Evolutionary conservation across 176 grass and related monocot species (phyloP).

Genomic region (Triticum aestivum): IWGSC_CS_RefSeq_v2.1 NC_057809.1:156741033-156741532

Average conservation of each 20-base stretch:
- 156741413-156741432: constrained; percentile 14
- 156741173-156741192: too few species aligned
- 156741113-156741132: too few species aligned
- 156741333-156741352: constrained; percentile 28
- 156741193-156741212: background rate
- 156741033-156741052: too few species aligned
- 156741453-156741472: constrained; percentile 82
- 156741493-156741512: constrained; percentile 65
- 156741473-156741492: constrained; percentile 90
- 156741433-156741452: constrained; percentile 70
- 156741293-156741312: constrained; percentile 27
- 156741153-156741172: too few species aligned
- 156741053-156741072: too few species aligned
- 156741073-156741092: too few species aligned
- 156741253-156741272: constrained; percentile 1
- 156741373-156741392: constrained; percentile 1
- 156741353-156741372: background rate
- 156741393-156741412: constrained; percentile 22
- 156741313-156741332: background rate
- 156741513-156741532: constrained; percentile 52
- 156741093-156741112: too few species aligned
- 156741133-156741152: too few species aligned
- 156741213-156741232: background rate
- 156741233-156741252: constrained; percentile 24
- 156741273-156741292: constrained; percentile 18